Base-by-base conservation (phyloP, 2,329 filamentous ascomycete species). In the Blumeria graminis region DNA sequence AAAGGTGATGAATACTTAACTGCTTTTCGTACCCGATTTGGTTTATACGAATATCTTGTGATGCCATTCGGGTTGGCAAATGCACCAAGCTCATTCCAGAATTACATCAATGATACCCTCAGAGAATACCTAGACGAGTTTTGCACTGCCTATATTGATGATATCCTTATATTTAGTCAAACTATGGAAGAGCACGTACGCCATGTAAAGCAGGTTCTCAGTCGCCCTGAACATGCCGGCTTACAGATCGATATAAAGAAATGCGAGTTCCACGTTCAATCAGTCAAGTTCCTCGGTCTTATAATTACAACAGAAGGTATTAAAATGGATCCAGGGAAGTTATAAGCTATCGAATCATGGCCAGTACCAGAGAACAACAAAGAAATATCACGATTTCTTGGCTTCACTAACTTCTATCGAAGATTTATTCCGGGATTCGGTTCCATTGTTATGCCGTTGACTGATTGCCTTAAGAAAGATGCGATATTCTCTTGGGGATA, bases 21-120 rank as follows among this genome's bases (percentile, higher is more conserved):
- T 28, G 45, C 45, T 7, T 48, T 48, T 28, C n/a, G 45, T 10
- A 48, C 45, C 11, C 45, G 45, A 6, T 22, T 48, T 54, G 57
- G 61, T 11, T 57, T 63, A 1, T 68, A 61, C 57, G 55, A 68
- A 54, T n/a, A n/a, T 67, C 63, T 36, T 16, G 60, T 67, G 1
- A 66, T 63, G 53, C 60, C 59, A 0, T 67, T 68, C 60, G 55
- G 65, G 10, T 46, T 65, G 22, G 58, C 56, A 13, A 65, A 64
- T 51, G 57, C 56, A 46, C 58, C 51, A 58, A n/a, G 39, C 33
- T 57, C 58, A 32, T 58, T 59, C 55, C 36, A 62, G 41, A 28
- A 33, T 22, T 56, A 58, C 52, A 52, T 62, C 8, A 39, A 61
- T 35, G 46, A 62, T n/a, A n/a, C n/a, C n/a, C n/a, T n/a, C n/a